Percentiles rank a stretch among this genome's conserved stretches.
Conservation (phyloP, 1,284 basidiomycete species). For the Paramarasmius palmivorus region DNA sequence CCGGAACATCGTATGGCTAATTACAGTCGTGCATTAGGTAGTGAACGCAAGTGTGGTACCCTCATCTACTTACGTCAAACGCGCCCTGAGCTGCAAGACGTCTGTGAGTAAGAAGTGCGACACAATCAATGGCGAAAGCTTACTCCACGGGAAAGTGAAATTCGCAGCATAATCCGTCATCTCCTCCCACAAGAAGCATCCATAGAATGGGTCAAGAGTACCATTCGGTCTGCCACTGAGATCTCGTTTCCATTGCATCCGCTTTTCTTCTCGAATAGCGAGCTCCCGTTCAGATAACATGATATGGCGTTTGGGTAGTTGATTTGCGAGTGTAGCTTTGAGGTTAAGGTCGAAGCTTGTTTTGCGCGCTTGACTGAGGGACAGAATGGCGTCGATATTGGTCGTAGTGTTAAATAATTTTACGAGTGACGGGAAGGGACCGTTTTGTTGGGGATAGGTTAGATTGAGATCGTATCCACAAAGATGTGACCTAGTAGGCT, state of each 20-base stretch:
- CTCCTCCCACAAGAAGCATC: constrained; percentile 53
- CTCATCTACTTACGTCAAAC: constrained; percentile 1
- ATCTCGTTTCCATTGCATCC: constrained; percentile 37
- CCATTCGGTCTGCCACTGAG: constrained; percentile 43
- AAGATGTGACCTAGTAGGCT: constrained; percentile 39
- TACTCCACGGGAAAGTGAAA: constrained; percentile 68
- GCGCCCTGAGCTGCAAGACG: constrained; percentile 3
- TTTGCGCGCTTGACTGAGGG: too few species aligned
- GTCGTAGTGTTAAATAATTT: too few species aligned
- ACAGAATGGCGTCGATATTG: too few species aligned
- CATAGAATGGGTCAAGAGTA: constrained; percentile 61
- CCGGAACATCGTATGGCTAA: constrained; percentile 54
- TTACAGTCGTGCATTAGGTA: too few species aligned
- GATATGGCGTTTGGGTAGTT: constrained; percentile 3
- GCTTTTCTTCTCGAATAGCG: background rate
- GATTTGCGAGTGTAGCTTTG: constrained; percentile 20
- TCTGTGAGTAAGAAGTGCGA: too few species aligned
- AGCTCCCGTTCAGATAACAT: background rate
- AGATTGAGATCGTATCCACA: constrained; percentile 52
- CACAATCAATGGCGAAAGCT: too few species aligned
- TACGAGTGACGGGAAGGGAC: too few species aligned
- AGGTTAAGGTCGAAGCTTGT: too few species aligned
- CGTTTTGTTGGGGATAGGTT: constrained; percentile 45
- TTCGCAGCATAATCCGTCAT: constrained; percentile 62
- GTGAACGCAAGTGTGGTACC: background rate